Conservation (phyloP, 2,329 filamentous ascomycete species). For the Emmonsia crescens region DNA sequence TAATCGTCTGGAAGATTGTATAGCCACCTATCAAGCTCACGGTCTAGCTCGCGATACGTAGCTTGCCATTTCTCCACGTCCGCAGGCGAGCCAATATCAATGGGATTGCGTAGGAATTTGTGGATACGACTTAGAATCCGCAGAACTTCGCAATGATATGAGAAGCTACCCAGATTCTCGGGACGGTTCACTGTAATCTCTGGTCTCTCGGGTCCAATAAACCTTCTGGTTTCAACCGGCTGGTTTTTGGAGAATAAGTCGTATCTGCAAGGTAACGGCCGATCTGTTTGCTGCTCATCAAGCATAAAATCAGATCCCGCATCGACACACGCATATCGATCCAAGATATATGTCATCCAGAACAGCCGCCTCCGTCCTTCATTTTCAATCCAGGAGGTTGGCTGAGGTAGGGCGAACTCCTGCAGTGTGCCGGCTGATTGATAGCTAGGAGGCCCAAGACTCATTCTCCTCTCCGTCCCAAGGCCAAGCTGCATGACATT, state of each 20-base stretch:
- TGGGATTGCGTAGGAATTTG: conserved; percentile 32
- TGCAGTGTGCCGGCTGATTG: conserved; percentile 28
- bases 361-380: conserved; percentile 34
- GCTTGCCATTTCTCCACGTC: conserved; percentile 35
- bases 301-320: conserved; percentile 36
- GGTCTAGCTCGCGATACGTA: conserved; percentile 32
- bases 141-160: conserved; percentile 38
- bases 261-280: conserved; percentile 36
- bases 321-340: conserved; percentile 36
- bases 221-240: conserved; percentile 33
- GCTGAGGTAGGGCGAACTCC: conserved; percentile 26
- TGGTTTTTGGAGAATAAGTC: conserved; percentile 37
- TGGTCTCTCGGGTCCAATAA: conserved; percentile 18
- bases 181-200: conserved; percentile 24
- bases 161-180: conserved; percentile 38
- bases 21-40: conserved; percentile 33
- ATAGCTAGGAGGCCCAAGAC: conserved; percentile 24
- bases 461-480: conserved; percentile 32
- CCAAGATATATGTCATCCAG: conserved; percentile 39
- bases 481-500: conserved; percentile 33
- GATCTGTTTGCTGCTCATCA: conserved; percentile 30
- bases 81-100: conserved; percentile 30
- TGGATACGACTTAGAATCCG: conserved; percentile 36
- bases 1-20: conserved; percentile 37
- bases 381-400: conserved; percentile 38